Percentiles rank a stretch among this genome's conserved stretches.
Evolutionary conservation across 2,329 filamentous ascomycete species (phyloP).

Genomic region (Colletotrichum filicis): DNA sequence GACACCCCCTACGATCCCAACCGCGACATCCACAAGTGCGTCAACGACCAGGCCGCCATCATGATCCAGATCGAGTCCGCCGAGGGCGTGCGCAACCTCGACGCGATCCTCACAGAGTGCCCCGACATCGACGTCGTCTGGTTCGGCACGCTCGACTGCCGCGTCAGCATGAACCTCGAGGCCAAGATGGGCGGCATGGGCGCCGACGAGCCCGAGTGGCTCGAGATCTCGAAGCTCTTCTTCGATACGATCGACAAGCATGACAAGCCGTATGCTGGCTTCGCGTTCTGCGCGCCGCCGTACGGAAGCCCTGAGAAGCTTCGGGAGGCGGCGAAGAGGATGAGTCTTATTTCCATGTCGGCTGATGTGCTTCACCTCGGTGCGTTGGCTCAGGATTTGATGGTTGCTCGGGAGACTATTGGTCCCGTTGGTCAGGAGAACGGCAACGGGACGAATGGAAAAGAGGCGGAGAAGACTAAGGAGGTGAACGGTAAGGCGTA

Average conservation of each 20-base stretch:
- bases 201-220: slow-evolving; percentile 54
- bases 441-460: background rate
- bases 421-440: slow-evolving; percentile 17
- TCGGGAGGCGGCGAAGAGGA: slow-evolving; percentile 39
- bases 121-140: slow-evolving; percentile 59
- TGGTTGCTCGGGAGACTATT: slow-evolving; percentile 5
- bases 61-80: slow-evolving; percentile 60
- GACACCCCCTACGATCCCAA: slow-evolving; percentile 47
- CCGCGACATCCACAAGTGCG: slow-evolving; percentile 48
- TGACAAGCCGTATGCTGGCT: slow-evolving; percentile 53
- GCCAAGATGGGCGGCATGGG: slow-evolving; percentile 43
- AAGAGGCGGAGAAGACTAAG: background rate
- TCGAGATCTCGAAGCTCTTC: slow-evolving; percentile 50
- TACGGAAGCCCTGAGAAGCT: slow-evolving; percentile 40
- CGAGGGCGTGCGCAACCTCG: slow-evolving; percentile 57
- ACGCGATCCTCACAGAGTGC: slow-evolving; percentile 57
- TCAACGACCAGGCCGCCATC: slow-evolving; percentile 59
- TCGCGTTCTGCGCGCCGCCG: slow-evolving; percentile 42
- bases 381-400: slow-evolving; percentile 38
- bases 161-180: slow-evolving; percentile 56
- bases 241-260: slow-evolving; percentile 55
- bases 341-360: slow-evolving; percentile 39
- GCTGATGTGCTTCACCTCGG: slow-evolving; percentile 40
- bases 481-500: slow-evolving; percentile 22
- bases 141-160: slow-evolving; percentile 56